phyloP scores from a whole-genome alignment of 805 yeast species.

The Yamadazyma tumulicola region DNA sequence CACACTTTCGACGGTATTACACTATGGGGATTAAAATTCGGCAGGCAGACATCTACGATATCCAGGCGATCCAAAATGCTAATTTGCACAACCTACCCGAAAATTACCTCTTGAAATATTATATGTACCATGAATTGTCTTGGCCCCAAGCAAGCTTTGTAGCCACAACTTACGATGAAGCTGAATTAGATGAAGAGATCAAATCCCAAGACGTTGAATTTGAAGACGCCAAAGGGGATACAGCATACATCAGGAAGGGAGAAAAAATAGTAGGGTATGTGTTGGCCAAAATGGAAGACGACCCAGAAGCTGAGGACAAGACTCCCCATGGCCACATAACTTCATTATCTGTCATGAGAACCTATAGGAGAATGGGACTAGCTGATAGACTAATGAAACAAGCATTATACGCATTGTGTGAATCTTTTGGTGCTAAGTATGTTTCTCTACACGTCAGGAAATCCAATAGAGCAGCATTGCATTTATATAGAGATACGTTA shows the following conservation, averaged over 20 bases:
- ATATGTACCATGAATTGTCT: conserved; percentile 86
- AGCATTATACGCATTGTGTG: conserved; percentile 73
- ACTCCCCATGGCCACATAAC: conserved; percentile 94
- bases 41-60: conserved; percentile 79
- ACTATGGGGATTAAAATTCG: conserved; percentile 82
- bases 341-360: conserved; percentile 89
- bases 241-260: conserved; percentile 60
- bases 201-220: conserved; percentile 14
- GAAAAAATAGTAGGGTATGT: conserved; percentile 95
- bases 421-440: conserved; percentile 73
- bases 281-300: conserved; percentile 95
- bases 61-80: conserved; percentile 95
- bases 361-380: conserved; percentile 91
- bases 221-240: conserved; percentile 51
- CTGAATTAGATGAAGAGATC: conserved; percentile 26
- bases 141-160: conserved; percentile 99
- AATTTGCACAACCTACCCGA: conserved; percentile 91
- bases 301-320: conserved; percentile 69
- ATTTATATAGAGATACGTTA: conserved; percentile 82
- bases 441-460: conserved; percentile 92
- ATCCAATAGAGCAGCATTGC: conserved; percentile 91
- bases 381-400: conserved; percentile 91
- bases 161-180: conserved; percentile 70
- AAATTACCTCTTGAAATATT: conserved; percentile 87
- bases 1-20: no score